Evolutionary conservation across 352 stramenopile genomes (phyloP).

Genomic region (Globisporangium nunn): DNA sequence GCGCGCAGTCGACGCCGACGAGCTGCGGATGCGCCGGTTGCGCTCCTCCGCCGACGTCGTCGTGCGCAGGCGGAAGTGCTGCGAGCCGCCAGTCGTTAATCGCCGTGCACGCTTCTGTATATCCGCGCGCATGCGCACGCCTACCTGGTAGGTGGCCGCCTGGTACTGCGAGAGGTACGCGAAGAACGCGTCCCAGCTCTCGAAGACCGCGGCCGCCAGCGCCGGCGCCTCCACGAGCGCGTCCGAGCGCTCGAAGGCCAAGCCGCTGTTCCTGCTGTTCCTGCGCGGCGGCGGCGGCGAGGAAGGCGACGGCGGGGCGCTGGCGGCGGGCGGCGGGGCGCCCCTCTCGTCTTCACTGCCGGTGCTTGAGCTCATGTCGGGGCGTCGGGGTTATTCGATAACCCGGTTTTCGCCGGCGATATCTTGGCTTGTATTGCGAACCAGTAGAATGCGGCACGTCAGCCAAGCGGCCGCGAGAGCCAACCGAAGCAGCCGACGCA

Average conservation of each 20-base stretch:
- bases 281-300: neutral
- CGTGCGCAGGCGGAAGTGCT: constrained; percentile 5
- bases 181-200: constrained; percentile 5
- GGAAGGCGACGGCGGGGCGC: neutral
- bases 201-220: neutral
- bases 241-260: neutral
- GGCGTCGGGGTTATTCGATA: no score
- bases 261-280: neutral
- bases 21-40: constrained; percentile 1
- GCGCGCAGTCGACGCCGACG: constrained; percentile 1
- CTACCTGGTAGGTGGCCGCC: neutral
- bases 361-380: neutral
- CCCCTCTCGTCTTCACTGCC: neutral
- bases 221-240: constrained; percentile 1
- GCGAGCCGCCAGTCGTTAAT: neutral
- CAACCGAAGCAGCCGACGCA: no score
- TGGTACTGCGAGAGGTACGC: neutral
- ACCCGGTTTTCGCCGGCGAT: no score
- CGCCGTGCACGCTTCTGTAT: no score
- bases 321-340: no score
- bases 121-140: neutral
- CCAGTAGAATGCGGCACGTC: no score
- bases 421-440: no score
- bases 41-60: constrained; percentile 5
- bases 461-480: no score